phyloP scores from a whole-genome alignment of 805 yeast genomes.

The Starmerella vaccinii region DNA sequence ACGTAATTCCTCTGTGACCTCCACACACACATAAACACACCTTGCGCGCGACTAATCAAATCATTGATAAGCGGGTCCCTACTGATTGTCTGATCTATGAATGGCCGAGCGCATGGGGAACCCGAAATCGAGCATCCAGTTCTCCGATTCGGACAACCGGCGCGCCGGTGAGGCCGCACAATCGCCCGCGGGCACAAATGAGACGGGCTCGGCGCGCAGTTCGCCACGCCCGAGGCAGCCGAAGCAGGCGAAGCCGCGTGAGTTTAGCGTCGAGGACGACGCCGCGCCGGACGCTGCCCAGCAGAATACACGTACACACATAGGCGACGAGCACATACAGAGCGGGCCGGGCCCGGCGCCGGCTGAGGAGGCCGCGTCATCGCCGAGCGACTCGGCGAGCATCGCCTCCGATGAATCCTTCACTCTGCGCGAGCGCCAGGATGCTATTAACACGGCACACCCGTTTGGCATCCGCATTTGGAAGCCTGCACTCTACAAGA shows the following conservation, averaged over 20 bases:
- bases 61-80: conserved; percentile 1
- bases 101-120: conserved; percentile 3
- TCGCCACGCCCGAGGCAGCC: not conserved
- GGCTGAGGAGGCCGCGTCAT: not conserved
- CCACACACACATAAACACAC: no score
- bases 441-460: conserved; percentile 91
- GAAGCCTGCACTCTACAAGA: conserved; percentile 96
- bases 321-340: not conserved
- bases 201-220: not conserved
- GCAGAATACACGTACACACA: not conserved
- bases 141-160: not conserved
- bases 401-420: conserved; percentile 61
- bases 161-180: not conserved
- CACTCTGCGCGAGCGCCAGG: conserved; percentile 84
- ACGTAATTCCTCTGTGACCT: not conserved
- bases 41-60: not conserved
- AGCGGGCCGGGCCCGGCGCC: conserved; percentile 16
- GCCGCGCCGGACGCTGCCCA: not conserved
- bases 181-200: not conserved
- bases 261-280: conserved; percentile 3
- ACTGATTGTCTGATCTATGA: not conserved
- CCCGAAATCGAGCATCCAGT: not conserved
- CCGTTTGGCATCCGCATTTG: conserved; percentile 97
- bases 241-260: not conserved
- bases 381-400: conserved; percentile 19